Evolutionary conservation across 2,329 filamentous ascomycete genomes (phyloP).

Genomic region (Botrytis hyacinthi): DNA sequence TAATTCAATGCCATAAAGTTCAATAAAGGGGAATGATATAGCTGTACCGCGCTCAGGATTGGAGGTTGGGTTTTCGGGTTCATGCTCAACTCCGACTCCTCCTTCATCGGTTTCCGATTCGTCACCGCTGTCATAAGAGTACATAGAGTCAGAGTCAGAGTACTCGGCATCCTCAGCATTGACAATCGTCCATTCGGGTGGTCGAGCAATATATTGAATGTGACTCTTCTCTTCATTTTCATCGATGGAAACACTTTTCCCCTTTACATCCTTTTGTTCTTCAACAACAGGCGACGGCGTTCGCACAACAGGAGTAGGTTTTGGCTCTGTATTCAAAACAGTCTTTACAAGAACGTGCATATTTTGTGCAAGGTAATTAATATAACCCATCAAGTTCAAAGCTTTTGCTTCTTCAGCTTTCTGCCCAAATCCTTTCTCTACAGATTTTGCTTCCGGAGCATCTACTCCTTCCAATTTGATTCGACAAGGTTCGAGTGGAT

Average conservation of each 20-base stretch:
- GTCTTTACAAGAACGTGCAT: slow-evolving; percentile 65
- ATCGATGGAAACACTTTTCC: slow-evolving; percentile 30
- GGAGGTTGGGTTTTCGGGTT: slow-evolving; percentile 29
- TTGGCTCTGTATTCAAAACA: slow-evolving; percentile 36
- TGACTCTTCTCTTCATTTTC: slow-evolving; percentile 55
- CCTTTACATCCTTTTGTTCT: slow-evolving; percentile 15
- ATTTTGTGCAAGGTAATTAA: slow-evolving; percentile 73
- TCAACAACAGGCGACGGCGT: not conserved
- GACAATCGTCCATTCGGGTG: slow-evolving; percentile 67
- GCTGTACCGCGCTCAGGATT: slow-evolving; percentile 67
- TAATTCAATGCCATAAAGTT: slow-evolving; percentile 74
- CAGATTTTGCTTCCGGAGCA: slow-evolving; percentile 56
- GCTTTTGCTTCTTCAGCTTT: slow-evolving; percentile 56
- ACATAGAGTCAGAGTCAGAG: slow-evolving; percentile 48
- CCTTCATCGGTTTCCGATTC: slow-evolving; percentile 41
- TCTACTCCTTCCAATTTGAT: slow-evolving; percentile 65
- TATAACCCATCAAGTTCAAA: slow-evolving; percentile 65
- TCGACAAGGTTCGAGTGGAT: slow-evolving; percentile 67
- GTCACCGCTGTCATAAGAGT: slow-evolving; percentile 43
- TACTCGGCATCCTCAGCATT: slow-evolving; percentile 43
- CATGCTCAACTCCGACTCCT: slow-evolving; percentile 44
- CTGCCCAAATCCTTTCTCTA: slow-evolving; percentile 64
- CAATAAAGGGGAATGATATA: slow-evolving; percentile 73
- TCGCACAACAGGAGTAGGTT: slow-evolving; percentile 19
- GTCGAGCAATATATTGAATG: slow-evolving; percentile 69